Conservation (phyloP, 371 early-diverging fungal genomes). For the Basidiobolus meristosporus region DNA sequence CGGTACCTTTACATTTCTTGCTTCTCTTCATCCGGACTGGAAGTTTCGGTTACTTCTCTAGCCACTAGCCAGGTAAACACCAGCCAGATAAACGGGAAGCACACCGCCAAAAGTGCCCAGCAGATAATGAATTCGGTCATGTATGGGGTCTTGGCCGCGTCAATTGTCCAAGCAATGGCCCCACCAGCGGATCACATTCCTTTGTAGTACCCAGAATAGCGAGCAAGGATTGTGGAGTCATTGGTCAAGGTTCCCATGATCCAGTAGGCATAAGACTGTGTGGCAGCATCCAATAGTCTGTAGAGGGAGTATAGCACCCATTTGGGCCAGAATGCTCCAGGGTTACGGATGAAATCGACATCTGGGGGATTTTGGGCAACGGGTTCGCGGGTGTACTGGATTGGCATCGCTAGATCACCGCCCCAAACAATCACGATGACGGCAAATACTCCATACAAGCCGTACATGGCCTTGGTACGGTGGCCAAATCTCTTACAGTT, state of each 20-base stretch:
- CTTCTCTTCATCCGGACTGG: too few species aligned
- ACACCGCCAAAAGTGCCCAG: slow-evolving; percentile 18
- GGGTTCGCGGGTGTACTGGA: slow-evolving; percentile 14
- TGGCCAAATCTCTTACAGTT: slow-evolving; percentile 21
- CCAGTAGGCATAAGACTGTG: too few species aligned
- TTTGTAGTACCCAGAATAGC: too few species aligned
- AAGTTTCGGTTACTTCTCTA: too few species aligned
- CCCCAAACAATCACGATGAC: slow-evolving; percentile 33
- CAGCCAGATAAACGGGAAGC: too few species aligned
- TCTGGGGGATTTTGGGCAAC: slow-evolving; percentile 10
- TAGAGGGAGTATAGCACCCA: slow-evolving; percentile 46
- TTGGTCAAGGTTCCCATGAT: slow-evolving; percentile 38
- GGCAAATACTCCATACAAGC: slow-evolving; percentile 17
- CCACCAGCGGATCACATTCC: slow-evolving; percentile 16
- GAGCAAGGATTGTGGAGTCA: slow-evolving; percentile 36
- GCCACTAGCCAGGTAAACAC: too few species aligned
- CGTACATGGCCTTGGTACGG: slow-evolving; percentile 26
- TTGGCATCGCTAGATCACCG: slow-evolving; percentile 33
- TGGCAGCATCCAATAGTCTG: slow-evolving; percentile 45
- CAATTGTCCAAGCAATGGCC: slow-evolving; percentile 15
- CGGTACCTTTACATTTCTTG: too few species aligned
- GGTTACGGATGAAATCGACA: slow-evolving; percentile 15
- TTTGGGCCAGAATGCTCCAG: slow-evolving; percentile 43
- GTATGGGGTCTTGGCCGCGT: slow-evolving; percentile 9
- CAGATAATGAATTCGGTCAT: slow-evolving; percentile 13